Percentiles rank a stretch among this genome's conserved stretches.
Conservation (phyloP, 306 rosid genomes). For the Quercus rubra region DNA sequence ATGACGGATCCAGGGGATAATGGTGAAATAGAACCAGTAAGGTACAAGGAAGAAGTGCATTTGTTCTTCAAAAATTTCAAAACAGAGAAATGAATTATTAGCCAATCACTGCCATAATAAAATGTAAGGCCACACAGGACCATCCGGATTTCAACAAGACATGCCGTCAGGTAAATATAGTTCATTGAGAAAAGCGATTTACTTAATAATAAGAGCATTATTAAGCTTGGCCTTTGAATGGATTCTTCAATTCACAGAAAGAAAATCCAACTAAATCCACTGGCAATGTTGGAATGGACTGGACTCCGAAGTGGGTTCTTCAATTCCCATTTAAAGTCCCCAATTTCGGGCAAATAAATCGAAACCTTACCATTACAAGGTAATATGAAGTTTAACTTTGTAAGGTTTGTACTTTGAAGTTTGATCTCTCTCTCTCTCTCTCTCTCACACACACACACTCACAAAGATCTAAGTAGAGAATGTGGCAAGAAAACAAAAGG, state of each 20-base stretch:
- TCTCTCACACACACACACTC: not conserved
- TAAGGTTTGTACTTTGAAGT: not conserved
- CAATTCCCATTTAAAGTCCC: not conserved
- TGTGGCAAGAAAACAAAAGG: not conserved
- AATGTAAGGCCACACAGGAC: not conserved
- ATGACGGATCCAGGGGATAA: not conserved
- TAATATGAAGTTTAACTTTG: not conserved
- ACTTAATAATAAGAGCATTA: not conserved
- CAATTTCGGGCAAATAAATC: not conserved
- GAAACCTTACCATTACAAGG: not conserved
- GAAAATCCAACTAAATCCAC: not conserved
- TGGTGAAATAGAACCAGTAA: not conserved
- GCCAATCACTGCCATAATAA: conserved; percentile 4
- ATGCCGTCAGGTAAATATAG: conserved; percentile 3
- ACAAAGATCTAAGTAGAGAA: not conserved
- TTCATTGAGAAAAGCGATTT: not conserved
- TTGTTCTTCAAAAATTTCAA: not conserved
- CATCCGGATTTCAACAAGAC: conserved; percentile 14
- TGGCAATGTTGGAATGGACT: not conserved
- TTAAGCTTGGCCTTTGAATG: not conserved
- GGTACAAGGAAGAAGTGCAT: not conserved
- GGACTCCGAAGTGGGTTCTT: not conserved
- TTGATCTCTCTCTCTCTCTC: not conserved
- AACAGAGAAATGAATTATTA: conserved; percentile 1
- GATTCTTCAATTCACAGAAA: not conserved